phyloP scores from a whole-genome alignment of 441 rosid species.

The Corymbia calophylla region DNA sequence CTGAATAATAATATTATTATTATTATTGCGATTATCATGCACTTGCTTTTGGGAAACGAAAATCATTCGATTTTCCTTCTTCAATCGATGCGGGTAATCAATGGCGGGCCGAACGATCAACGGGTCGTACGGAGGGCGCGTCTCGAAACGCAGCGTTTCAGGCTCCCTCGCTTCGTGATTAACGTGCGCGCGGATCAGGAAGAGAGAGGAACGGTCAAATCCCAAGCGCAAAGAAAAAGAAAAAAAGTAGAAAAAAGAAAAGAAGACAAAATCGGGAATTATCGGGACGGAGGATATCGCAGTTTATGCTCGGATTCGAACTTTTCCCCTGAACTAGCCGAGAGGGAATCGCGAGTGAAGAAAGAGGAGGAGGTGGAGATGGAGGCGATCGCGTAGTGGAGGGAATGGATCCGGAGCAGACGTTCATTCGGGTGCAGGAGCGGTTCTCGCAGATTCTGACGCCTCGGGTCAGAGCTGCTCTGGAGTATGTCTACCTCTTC shows the following conservation, averaged over 20 bases:
- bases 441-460: slow-evolving; percentile 86
- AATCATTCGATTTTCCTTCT: background rate
- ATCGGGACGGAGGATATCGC: background rate
- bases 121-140: background rate
- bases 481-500: slow-evolving; percentile 77
- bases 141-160: background rate
- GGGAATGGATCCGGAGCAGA: slow-evolving; percentile 93
- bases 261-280: background rate
- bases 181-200: background rate
- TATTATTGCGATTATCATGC: background rate
- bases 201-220: background rate
- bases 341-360: background rate
- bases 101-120: background rate
- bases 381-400: background rate
- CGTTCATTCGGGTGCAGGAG: slow-evolving; percentile 91
- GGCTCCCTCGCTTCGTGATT: background rate
- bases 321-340: background rate
- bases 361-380: background rate
- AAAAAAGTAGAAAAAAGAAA: background rate
- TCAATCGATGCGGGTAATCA: background rate
- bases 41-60: background rate
- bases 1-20: background rate
- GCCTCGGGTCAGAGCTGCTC: slow-evolving; percentile 63
- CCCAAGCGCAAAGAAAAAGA: background rate
- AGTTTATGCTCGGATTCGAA: background rate